Conservation (phyloP, 75 land plant genomes). For the Picea glauca region DNA sequence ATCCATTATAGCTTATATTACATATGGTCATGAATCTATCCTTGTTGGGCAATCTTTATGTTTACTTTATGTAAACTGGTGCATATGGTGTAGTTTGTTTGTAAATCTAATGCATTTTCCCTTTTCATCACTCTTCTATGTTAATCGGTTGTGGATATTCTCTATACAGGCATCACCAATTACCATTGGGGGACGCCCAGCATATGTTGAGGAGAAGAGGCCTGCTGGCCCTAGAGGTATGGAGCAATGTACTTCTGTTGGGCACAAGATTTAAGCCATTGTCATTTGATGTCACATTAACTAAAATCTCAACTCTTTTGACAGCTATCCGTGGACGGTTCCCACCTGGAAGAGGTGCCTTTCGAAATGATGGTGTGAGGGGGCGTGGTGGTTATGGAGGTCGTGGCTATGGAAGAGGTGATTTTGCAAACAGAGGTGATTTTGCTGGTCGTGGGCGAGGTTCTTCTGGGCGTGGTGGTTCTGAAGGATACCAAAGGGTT, state of each 20-base stretch:
- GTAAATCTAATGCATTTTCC: neutral
- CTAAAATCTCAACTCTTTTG: neutral
- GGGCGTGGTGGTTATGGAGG: conserved; percentile 10
- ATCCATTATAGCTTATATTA: too few species aligned
- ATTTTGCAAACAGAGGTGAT: conserved; percentile 5
- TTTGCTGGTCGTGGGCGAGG: conserved; percentile 12
- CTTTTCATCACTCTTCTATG: neutral
- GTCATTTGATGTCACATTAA: neutral
- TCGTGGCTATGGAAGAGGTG: conserved; percentile 11
- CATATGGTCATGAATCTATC: too few species aligned
- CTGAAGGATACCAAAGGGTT: conserved; percentile 12
- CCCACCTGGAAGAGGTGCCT: neutral
- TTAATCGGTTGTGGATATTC: neutral
- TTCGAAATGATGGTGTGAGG: conserved; percentile 1
- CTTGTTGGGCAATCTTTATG: too few species aligned
- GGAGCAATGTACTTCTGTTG: neutral
- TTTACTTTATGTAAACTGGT: too few species aligned
- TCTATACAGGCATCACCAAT: conserved; percentile 69
- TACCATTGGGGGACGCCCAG: conserved; percentile 61
- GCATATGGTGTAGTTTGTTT: neutral
- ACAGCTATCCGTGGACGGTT: neutral
- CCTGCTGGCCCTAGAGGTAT: conserved; percentile 52
- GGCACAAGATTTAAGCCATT: neutral
- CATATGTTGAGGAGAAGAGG: conserved; percentile 75
- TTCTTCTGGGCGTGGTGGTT: conserved; percentile 7